Percentiles rank a stretch among this genome's conserved stretches.
phyloP scores from a whole-genome alignment of 192 early-diverging fungal genomes.

The Chytriomyces confervae region DNA sequence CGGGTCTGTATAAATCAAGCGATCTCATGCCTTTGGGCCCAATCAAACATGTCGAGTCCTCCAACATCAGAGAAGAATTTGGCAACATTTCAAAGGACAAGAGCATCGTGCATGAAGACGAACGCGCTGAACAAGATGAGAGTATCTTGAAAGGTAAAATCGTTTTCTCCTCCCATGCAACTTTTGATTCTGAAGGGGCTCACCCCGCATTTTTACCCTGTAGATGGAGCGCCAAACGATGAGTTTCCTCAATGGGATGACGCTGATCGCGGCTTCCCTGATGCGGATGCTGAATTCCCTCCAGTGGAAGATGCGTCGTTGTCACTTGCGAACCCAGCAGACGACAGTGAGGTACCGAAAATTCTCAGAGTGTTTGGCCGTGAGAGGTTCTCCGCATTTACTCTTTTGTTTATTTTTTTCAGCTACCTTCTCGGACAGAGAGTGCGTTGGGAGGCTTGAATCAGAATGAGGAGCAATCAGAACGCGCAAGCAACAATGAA shows the following conservation, averaged over 20 bases:
- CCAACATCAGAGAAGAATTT: neutral
- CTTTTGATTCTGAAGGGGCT: neutral
- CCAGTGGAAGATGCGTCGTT: conserved; percentile 18
- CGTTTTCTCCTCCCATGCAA: neutral
- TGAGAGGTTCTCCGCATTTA: neutral
- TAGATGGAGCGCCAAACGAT: neutral
- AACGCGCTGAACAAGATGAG: conserved; percentile 12
- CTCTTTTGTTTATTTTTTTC: neutral
- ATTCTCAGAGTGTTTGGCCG: neutral
- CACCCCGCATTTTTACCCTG: no score
- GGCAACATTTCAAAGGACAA: conserved; percentile 5
- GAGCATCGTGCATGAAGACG: conserved; percentile 1
- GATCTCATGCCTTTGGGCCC: neutral
- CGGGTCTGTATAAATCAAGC: neutral
- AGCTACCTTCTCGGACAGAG: neutral
- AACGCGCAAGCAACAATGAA: neutral
- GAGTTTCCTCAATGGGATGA: conserved; percentile 4
- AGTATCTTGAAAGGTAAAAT: neutral
- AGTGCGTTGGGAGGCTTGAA: neutral
- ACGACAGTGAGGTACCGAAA: neutral
- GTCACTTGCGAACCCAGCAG: neutral
- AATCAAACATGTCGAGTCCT: neutral
- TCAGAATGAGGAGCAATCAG: neutral
- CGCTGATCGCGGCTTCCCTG: conserved; percentile 18
- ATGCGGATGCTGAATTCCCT: conserved; percentile 12